These are phyloP conservation scores for Boletus eberwhitei DNA, from an alignment of 768 basidiomycete species.

Conservation along the genomic window DNA sequence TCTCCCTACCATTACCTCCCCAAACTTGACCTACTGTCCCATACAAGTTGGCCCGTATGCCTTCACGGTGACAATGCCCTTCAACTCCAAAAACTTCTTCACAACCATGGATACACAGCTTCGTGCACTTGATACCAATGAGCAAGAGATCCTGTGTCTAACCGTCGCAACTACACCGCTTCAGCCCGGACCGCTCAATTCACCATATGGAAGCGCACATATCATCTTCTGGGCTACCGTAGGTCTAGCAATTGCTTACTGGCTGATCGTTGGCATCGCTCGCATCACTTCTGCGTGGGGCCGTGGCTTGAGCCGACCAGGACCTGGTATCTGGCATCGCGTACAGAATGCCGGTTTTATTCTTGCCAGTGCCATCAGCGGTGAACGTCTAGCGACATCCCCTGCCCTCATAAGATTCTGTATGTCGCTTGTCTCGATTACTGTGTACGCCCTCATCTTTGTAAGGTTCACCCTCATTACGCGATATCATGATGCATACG, in stretches of 20 bases:
- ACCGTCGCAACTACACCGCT: constrained; percentile 78
- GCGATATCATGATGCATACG: constrained; percentile 90
- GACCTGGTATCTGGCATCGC: constrained; percentile 62
- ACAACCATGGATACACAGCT: constrained; percentile 83
- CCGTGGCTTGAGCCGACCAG: constrained; percentile 56
- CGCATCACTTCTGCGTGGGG: constrained; percentile 85
- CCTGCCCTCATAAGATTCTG: constrained; percentile 89
- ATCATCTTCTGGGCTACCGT: constrained; percentile 75
- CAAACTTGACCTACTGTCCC: constrained; percentile 63
- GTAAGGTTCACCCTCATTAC: constrained; percentile 83
- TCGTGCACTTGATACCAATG: constrained; percentile 84
- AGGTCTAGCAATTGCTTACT: constrained; percentile 73
- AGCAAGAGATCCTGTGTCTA: constrained; percentile 79
- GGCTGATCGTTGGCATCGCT: constrained; percentile 76
- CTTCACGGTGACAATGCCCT: constrained; percentile 70
- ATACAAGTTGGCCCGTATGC: constrained; percentile 76
- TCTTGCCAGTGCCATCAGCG: constrained; percentile 88
- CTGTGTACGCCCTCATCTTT: constrained; percentile 13
- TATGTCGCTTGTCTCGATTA: constrained; percentile 38
- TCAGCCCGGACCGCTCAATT: constrained; percentile 48
- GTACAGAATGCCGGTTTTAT: constrained; percentile 85
- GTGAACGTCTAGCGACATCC: constrained; percentile 79
- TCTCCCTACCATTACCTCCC: constrained; percentile 42
- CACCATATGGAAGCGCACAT: constrained; percentile 62
- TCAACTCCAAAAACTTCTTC: constrained; percentile 62